These are phyloP conservation scores for Paraconiothyrium sp. DNA, from an alignment of 2,329 filamentous ascomycete genomes.

Conservation along the genomic window DNA sequence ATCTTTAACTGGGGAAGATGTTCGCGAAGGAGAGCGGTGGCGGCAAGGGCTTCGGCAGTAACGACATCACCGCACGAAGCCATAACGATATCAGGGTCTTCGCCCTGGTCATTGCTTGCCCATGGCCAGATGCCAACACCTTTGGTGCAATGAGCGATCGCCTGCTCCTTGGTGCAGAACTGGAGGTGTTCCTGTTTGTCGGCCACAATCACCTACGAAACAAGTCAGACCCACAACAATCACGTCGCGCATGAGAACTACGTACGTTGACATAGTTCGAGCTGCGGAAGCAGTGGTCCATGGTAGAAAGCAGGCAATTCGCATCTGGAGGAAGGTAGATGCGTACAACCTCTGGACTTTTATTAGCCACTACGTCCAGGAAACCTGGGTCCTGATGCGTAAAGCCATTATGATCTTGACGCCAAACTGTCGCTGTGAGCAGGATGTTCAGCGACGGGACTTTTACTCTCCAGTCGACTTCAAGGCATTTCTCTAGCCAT, in stretches of 20 bases:
- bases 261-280: conserved; percentile 78
- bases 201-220: conserved; percentile 68
- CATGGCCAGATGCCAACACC: conserved; percentile 81
- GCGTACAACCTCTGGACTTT: conserved; percentile 79
- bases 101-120: conserved; percentile 74
- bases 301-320: conserved; percentile 78
- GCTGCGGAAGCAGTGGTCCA: conserved; percentile 78
- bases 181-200: conserved; percentile 84
- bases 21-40: conserved; percentile 76
- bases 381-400: conserved; percentile 84
- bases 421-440: conserved; percentile 80
- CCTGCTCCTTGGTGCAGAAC: conserved; percentile 77
- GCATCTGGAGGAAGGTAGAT: conserved; percentile 84
- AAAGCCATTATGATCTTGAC: conserved; percentile 86
- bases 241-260: neutral
- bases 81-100: conserved; percentile 79
- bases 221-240: neutral
- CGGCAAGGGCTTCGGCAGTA: conserved; percentile 78
- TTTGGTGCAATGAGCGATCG: conserved; percentile 79
- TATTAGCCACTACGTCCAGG: conserved; percentile 81
- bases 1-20: conserved; percentile 77
- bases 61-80: conserved; percentile 78
- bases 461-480: conserved; percentile 79
- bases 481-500: conserved; percentile 83
- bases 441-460: conserved; percentile 82